Conservation (phyloP, 2,329 filamentous ascomycete species). For the Aspergillus floridensis region DNA sequence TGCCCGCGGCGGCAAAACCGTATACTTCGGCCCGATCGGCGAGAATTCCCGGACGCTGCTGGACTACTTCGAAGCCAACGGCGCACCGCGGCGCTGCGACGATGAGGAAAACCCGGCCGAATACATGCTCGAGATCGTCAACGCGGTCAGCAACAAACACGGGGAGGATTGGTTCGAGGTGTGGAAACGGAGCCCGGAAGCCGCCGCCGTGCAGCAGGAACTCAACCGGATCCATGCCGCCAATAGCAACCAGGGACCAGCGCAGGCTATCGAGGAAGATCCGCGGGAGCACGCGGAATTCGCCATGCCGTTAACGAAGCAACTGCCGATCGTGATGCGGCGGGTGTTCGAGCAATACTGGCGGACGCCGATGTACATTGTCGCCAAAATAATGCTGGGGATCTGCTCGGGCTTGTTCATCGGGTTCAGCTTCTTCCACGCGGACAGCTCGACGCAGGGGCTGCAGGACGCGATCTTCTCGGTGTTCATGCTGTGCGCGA, state of each 20-base stretch:
- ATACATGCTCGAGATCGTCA: slow-evolving; percentile 64
- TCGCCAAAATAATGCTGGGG: slow-evolving; percentile 71
- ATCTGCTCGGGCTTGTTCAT: slow-evolving; percentile 66
- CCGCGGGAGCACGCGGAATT: slow-evolving; percentile 69
- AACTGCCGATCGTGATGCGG: slow-evolving; percentile 63
- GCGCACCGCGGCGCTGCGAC: slow-evolving; percentile 54
- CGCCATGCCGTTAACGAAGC: slow-evolving; percentile 66
- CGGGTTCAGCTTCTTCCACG: slow-evolving; percentile 74
- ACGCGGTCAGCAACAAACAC: slow-evolving; percentile 30
- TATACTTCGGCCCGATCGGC: slow-evolving; percentile 67
- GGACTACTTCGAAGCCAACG: slow-evolving; percentile 63
- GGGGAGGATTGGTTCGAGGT: slow-evolving; percentile 58
- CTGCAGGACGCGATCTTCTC: slow-evolving; percentile 82
- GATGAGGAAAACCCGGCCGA: slow-evolving; percentile 69
- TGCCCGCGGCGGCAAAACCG: slow-evolving; percentile 61
- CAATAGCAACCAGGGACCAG: slow-evolving; percentile 35
- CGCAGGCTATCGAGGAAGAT: slow-evolving; percentile 33
- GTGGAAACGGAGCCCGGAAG: slow-evolving; percentile 60
- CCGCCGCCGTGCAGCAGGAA: slow-evolving; percentile 53
- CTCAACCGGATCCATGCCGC: slow-evolving; percentile 55
- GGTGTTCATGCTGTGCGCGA: slow-evolving; percentile 75
- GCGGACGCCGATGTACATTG: slow-evolving; percentile 81
- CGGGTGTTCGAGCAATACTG: slow-evolving; percentile 89
- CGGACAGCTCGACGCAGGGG: slow-evolving; percentile 69
- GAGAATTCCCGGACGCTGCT: slow-evolving; percentile 55